These are phyloP conservation scores for Globisporangium paroecandrum DNA, from an alignment of 352 stramenopile species.

Conservation along the genomic window DNA sequence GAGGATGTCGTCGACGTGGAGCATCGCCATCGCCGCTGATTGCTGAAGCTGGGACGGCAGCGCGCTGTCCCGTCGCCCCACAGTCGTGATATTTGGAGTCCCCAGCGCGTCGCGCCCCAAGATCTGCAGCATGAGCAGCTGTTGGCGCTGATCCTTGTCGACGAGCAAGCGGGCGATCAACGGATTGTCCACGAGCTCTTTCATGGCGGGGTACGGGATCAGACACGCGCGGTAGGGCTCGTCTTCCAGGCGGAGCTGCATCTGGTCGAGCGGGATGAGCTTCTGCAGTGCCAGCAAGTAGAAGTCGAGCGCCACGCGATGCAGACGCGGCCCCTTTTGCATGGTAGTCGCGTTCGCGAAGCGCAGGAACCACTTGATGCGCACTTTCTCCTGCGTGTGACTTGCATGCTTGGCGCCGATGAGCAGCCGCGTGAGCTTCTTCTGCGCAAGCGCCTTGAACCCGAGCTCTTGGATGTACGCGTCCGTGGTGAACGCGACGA, in stretches of 20 bases:
- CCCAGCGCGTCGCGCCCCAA: constrained; percentile 5
- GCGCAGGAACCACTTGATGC: constrained; percentile 64
- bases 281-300: constrained; percentile 47
- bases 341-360: constrained; percentile 34
- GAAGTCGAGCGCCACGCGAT: constrained; percentile 47
- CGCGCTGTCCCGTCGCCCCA: constrained; percentile 4
- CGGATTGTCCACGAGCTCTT: constrained; percentile 40
- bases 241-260: constrained; percentile 42
- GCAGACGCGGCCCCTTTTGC: constrained; percentile 21
- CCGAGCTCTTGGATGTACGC: constrained; percentile 62
- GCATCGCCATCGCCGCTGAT: constrained; percentile 19
- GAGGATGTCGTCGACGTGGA: constrained; percentile 68
- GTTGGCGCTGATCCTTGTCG: constrained; percentile 42
- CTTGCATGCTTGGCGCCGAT: constrained; percentile 36
- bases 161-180: constrained; percentile 47
- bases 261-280: constrained; percentile 40
- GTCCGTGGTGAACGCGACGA: constrained; percentile 56
- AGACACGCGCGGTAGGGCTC: constrained; percentile 42
- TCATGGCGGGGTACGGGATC: constrained; percentile 35
- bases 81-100: not conserved
- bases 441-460: constrained; percentile 52
- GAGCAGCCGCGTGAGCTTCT: constrained; percentile 49
- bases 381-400: constrained; percentile 40
- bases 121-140: constrained; percentile 31
- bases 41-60: constrained; percentile 11